Conservation (phyloP, 192 early-diverging fungal genomes). For the Entomortierella parvispora region DNA sequence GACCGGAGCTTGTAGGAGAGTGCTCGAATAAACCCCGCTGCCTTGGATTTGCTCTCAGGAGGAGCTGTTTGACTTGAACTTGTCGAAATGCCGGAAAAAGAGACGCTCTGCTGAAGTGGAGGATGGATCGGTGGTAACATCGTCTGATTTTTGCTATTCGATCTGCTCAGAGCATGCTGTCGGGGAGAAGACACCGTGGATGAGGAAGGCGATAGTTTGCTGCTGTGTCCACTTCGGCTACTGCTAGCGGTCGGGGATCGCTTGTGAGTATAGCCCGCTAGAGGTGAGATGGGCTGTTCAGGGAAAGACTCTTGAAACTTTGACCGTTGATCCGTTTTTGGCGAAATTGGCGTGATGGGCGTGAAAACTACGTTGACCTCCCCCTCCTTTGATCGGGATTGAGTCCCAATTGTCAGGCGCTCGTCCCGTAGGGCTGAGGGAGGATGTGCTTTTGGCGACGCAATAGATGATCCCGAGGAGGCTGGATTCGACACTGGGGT, state of each 20-base stretch:
- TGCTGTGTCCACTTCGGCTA: constrained; percentile 24
- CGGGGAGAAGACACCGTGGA: constrained; percentile 26
- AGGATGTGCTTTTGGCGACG: constrained; percentile 18
- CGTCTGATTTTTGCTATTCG: constrained; percentile 27
- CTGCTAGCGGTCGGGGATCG: constrained; percentile 21
- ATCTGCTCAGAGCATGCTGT: constrained; percentile 26
- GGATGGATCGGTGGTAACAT: neutral
- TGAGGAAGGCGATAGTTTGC: constrained; percentile 32
- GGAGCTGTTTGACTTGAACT: neutral
- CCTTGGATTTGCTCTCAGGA: constrained; percentile 42
- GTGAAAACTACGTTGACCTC: constrained; percentile 39
- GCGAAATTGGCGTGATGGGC: constrained; percentile 43
- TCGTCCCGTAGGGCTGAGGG: neutral
- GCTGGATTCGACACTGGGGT: constrained; percentile 40
- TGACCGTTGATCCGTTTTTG: constrained; percentile 33
- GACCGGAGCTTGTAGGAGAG: constrained; percentile 47
- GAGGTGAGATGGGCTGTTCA: constrained; percentile 34
- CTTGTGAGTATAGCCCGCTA: constrained; percentile 26
- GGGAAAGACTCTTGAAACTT: constrained; percentile 44
- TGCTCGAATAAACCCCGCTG: constrained; percentile 44
- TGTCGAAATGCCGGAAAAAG: constrained; percentile 7
- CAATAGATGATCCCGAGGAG: constrained; percentile 21
- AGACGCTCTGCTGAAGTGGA: constrained; percentile 16
- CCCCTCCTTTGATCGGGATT: constrained; percentile 23
- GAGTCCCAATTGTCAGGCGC: constrained; percentile 4